phyloP scores from a whole-genome alignment of 805 yeast genomes.

The Vanderwaltozyma verrucispora region DNA sequence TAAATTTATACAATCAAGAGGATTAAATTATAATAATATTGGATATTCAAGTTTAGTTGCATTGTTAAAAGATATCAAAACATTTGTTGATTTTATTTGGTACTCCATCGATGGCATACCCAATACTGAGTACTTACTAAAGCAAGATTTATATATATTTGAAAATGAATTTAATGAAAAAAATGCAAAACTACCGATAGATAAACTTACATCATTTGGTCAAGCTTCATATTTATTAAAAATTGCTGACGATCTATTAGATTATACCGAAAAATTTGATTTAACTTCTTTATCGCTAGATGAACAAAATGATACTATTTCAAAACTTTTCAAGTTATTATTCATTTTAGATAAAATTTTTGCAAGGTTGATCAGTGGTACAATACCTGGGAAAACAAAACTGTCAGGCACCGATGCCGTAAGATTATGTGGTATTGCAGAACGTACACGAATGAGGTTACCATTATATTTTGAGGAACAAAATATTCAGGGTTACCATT shows the following conservation, averaged over 20 bases:
- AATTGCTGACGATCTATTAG: constrained; percentile 58
- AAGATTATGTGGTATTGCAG: constrained; percentile 42
- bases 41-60: constrained; percentile 26
- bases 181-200: not conserved
- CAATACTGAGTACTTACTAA: constrained; percentile 19
- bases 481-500: constrained; percentile 33
- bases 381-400: constrained; percentile 25
- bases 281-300: constrained; percentile 13
- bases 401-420: constrained; percentile 42
- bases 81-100: constrained; percentile 50
- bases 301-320: constrained; percentile 21
- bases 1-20: constrained; percentile 38
- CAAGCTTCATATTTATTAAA: constrained; percentile 53
- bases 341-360: constrained; percentile 35
- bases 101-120: constrained; percentile 38
- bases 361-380: constrained; percentile 29
- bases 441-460: constrained; percentile 38
- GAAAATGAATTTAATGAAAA: not conserved
- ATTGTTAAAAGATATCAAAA: constrained; percentile 37
- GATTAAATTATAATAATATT: constrained; percentile 20
- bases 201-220: constrained; percentile 34
- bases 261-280: constrained; percentile 40
- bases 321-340: constrained; percentile 31
- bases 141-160: constrained; percentile 2
- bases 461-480: constrained; percentile 28